These are phyloP conservation scores for Camillea tinctor DNA, from an alignment of 2,329 filamentous ascomycete genomes.

Conservation along the genomic window DNA sequence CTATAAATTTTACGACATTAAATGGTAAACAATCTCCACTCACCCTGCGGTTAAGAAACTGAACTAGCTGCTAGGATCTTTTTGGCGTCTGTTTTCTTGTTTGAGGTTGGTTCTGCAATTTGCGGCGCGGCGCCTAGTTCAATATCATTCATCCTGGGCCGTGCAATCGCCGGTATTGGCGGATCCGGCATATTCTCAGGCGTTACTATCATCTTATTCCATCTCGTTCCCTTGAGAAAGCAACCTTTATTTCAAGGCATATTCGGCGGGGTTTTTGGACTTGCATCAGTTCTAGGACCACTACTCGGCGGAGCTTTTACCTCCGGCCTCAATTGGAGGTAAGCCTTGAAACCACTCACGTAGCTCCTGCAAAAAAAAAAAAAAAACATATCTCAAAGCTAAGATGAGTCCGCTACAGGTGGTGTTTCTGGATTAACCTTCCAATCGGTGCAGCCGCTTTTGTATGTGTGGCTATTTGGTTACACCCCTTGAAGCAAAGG, in stretches of 20 bases:
- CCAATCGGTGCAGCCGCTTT: conserved; percentile 50
- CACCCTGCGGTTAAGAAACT: no score
- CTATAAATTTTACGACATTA: conserved; percentile 50
- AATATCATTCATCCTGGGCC: conserved; percentile 51
- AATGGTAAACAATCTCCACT: no score
- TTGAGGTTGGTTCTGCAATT: conserved; percentile 49
- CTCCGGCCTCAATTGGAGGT: conserved; percentile 45
- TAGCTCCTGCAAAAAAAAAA: no score
- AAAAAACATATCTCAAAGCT: conserved; percentile 7
- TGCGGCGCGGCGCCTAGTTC: conserved; percentile 54
- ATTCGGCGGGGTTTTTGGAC: conserved; percentile 52
- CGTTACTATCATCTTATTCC: conserved; percentile 53
- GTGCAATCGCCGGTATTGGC: conserved; percentile 55
- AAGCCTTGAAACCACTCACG: no score
- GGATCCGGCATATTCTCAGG: conserved; percentile 57
- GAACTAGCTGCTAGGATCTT: conserved; percentile 35
- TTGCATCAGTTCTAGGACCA: conserved; percentile 51
- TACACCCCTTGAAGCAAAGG: conserved; percentile 33
- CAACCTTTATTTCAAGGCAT: conserved; percentile 56
- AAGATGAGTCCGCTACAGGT: conserved; percentile 14
- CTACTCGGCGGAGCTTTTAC: conserved; percentile 54
- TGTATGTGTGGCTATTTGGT: conserved; percentile 46
- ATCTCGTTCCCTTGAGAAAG: conserved; percentile 57
- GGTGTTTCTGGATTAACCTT: conserved; percentile 59
- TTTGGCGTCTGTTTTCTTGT: conserved; percentile 44